Conservation (phyloP, 1,284 basidiomycete species). For the Pholiota adiposa region DNA sequence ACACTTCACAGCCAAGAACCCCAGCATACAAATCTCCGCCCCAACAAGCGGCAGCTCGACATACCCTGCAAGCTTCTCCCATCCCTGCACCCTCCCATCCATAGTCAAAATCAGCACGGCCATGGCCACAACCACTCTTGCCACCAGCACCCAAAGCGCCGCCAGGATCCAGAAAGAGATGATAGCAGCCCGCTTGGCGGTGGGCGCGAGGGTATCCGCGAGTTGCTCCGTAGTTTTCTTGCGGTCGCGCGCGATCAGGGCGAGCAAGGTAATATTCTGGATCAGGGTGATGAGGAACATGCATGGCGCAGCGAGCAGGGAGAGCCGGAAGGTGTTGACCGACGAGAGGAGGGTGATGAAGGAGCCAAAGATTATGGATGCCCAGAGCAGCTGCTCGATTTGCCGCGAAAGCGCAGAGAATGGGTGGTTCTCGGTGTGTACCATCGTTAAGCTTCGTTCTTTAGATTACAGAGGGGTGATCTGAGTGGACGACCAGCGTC, state of each 20-base stretch:
- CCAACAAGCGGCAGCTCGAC: slow-evolving; percentile 25
- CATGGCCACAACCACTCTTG: slow-evolving; percentile 19
- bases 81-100: slow-evolving; percentile 18
- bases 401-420: slow-evolving; percentile 22
- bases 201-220: slow-evolving; percentile 22
- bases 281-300: slow-evolving; percentile 23
- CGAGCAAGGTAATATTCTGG: slow-evolving; percentile 21
- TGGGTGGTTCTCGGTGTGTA: slow-evolving; percentile 20
- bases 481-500: neutral
- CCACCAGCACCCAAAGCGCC: slow-evolving; percentile 18
- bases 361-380: slow-evolving; percentile 21
- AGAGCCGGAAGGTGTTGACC: slow-evolving; percentile 27
- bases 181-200: slow-evolving; percentile 19
- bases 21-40: slow-evolving; percentile 21
- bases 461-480: neutral
- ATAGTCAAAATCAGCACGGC: slow-evolving; percentile 17
- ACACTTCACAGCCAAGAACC: slow-evolving; percentile 24
- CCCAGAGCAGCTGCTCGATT: slow-evolving; percentile 22
- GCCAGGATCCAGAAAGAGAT: slow-evolving; percentile 22
- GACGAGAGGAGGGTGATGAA: slow-evolving; percentile 19
- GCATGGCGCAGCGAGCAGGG: slow-evolving; percentile 22
- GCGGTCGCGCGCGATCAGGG: slow-evolving; percentile 18
- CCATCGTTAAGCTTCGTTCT: slow-evolving; percentile 7
- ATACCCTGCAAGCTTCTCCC: slow-evolving; percentile 27
- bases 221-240: slow-evolving; percentile 15